A percentile compares a stretch with the other conserved stretches of the same genome.
phyloP scores from a whole-genome alignment of 2,329 filamentous ascomycete species.

The Harringtonia lauricola region DNA sequence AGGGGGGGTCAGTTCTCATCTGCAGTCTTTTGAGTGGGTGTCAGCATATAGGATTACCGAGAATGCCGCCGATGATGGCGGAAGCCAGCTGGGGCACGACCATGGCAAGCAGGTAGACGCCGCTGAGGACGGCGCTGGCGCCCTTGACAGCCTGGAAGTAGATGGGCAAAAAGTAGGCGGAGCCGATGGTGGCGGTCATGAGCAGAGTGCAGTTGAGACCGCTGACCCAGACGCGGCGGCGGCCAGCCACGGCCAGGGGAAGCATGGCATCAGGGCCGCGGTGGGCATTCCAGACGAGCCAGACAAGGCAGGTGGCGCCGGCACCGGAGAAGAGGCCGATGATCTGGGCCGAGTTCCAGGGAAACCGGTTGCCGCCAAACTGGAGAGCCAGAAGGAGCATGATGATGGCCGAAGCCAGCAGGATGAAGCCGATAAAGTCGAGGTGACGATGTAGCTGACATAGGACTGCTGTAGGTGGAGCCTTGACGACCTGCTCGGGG shows the following conservation, averaged over 20 bases:
- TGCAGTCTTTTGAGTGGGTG: too few species aligned
- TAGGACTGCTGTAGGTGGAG: constrained; percentile 14
- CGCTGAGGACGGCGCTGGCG: constrained; percentile 19
- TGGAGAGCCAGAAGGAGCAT: constrained; percentile 33
- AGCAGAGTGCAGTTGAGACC: constrained; percentile 13
- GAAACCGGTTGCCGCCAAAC: constrained; percentile 26
- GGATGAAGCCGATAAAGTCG: constrained; percentile 29
- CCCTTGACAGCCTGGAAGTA: constrained; percentile 26
- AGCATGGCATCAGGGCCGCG: constrained; percentile 16
- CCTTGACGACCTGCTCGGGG: constrained; percentile 24
- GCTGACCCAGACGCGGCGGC: constrained; percentile 14
- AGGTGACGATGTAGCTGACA: constrained; percentile 20
- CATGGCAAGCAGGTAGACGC: constrained; percentile 21
- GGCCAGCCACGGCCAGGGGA: constrained; percentile 14
- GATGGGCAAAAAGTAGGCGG: constrained; percentile 21
- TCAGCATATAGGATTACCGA: constrained; percentile 12
- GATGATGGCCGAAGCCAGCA: constrained; percentile 30
- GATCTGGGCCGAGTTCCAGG: constrained; percentile 27
- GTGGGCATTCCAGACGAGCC: constrained; percentile 29
- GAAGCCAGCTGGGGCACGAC: constrained; percentile 16
- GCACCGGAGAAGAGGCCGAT: constrained; percentile 31
- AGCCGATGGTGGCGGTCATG: constrained; percentile 12
- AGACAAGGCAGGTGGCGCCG: constrained; percentile 25
- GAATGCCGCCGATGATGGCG: constrained; percentile 13
- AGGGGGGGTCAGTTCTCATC: too few species aligned